These are phyloP conservation scores for Endocalyx cinctus DNA, from an alignment of 2,329 filamentous ascomycete genomes.

Conservation along the genomic window DNA sequence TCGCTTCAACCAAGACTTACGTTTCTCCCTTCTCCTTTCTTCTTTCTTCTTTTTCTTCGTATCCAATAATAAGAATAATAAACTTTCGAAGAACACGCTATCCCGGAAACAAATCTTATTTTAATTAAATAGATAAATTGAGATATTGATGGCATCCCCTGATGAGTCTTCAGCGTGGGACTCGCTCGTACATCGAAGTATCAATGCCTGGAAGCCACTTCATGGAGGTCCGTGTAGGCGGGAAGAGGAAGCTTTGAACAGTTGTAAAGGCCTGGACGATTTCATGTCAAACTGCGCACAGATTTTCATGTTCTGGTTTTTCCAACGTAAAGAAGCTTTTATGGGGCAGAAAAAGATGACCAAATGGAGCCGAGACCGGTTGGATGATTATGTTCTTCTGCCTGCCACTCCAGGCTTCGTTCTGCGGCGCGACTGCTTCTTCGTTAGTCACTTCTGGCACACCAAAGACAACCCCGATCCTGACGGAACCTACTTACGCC, in stretches of 20 bases:
- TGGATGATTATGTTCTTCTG: slow-evolving; percentile 20
- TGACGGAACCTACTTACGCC: slow-evolving; percentile 15
- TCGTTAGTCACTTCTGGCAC: slow-evolving; percentile 24
- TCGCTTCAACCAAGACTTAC: too few species aligned
- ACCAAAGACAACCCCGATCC: slow-evolving; percentile 18
- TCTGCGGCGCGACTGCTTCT: slow-evolving; percentile 15
- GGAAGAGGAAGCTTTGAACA: neutral
- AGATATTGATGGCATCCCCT: too few species aligned
- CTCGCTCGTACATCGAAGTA: slow-evolving; percentile 5
- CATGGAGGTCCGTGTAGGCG: neutral
- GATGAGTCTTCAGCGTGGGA: too few species aligned
- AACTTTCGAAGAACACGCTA: too few species aligned
- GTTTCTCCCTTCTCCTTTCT: too few species aligned
- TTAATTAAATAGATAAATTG: too few species aligned
- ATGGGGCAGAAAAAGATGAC: slow-evolving; percentile 8
- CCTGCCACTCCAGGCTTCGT: slow-evolving; percentile 17
- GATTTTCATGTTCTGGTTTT: slow-evolving; percentile 7
- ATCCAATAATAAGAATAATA: too few species aligned
- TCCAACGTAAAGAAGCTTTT: slow-evolving; percentile 11
- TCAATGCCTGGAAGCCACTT: neutral
- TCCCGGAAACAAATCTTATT: too few species aligned
- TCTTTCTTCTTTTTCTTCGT: too few species aligned
- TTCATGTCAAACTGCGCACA: neutral
- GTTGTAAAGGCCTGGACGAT: slow-evolving; percentile 2
- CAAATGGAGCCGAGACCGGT: slow-evolving; percentile 8